Percentiles rank a stretch among this genome's conserved stretches.
phyloP scores from a whole-genome alignment of 495 filamentous ascomycete species.

The Xylaria nigripes region DNA sequence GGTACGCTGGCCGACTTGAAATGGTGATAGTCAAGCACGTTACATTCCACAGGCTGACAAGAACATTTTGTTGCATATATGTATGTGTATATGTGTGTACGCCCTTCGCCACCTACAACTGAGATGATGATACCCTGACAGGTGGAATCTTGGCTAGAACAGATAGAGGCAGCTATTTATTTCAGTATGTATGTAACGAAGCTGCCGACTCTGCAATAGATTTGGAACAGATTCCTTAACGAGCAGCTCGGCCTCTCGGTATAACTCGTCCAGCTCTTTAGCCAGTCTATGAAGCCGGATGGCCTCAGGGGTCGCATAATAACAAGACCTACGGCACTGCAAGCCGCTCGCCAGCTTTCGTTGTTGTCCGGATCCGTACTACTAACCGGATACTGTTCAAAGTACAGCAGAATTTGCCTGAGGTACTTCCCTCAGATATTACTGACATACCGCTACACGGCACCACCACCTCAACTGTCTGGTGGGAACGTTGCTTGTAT shows the following conservation, averaged over 20 bases:
- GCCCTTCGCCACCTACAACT: background rate
- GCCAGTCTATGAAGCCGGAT: background rate
- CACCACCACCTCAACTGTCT: too few relatives aligned
- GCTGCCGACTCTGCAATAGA: background rate
- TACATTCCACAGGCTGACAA: constrained; percentile 5
- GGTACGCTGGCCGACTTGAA: background rate
- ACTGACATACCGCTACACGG: constrained; percentile 3
- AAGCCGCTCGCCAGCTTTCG: background rate
- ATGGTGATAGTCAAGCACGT: constrained; percentile 10
- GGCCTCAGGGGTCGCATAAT: constrained; percentile 4
- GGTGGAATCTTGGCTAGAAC: constrained; percentile 2
- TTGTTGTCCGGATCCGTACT: background rate
- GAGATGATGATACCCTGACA: constrained; percentile 7
- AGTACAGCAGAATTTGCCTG: background rate
- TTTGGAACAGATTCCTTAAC: background rate
- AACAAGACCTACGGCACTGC: background rate
- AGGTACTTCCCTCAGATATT: too few relatives aligned
- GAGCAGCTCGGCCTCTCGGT: constrained; percentile 1
- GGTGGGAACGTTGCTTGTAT: background rate
- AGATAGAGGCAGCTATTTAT: background rate
- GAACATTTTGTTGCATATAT: background rate
- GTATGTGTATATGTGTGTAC: constrained; percentile 6
- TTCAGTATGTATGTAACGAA: background rate
- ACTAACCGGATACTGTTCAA: background rate
- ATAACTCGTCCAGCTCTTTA: background rate